Evolutionary conservation across 768 basidiomycete species (phyloP).

Genomic region (Rhodotorula taiwanensis): DNA sequence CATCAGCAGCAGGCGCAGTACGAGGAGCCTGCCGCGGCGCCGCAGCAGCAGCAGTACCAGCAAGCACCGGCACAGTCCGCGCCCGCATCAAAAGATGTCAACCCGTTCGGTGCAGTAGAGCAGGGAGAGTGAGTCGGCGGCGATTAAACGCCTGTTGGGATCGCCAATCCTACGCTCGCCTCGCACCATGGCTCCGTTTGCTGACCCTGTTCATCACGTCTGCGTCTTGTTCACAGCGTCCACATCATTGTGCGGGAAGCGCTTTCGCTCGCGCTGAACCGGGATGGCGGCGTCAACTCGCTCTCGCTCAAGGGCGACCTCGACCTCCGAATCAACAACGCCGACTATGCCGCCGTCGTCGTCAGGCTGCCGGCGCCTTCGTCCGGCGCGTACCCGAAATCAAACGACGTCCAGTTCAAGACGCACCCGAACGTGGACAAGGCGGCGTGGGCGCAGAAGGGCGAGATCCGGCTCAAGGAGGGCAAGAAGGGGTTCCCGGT

Average conservation of each 20-base stretch:
- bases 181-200: no score
- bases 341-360: constrained; percentile 63
- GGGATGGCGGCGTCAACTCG: constrained; percentile 82
- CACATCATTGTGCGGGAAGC: constrained; percentile 80
- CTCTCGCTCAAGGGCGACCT: constrained; percentile 93
- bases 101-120: constrained; percentile 61
- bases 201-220: no score
- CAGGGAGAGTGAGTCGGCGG: constrained; percentile 66
- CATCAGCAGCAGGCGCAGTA: constrained; percentile 32
- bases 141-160: no score
- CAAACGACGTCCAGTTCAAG: constrained; percentile 76
- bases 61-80: constrained; percentile 49
- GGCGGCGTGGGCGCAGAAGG: constrained; percentile 61
- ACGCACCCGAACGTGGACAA: constrained; percentile 93
- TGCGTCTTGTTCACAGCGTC: constrained; percentile 53
- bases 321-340: constrained; percentile 77
- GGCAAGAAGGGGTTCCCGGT: constrained; percentile 75
- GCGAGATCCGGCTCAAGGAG: constrained; percentile 77
- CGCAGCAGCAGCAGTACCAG: constrained; percentile 17
- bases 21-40: constrained; percentile 28
- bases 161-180: no score
- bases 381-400: constrained; percentile 54
- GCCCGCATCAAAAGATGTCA: constrained; percentile 26
- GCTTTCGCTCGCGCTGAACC: constrained; percentile 68
- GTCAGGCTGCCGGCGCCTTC: constrained; percentile 57